Conservation (phyloP, 345 rosid genomes). For the Microthlaspi erraticum region DNA sequence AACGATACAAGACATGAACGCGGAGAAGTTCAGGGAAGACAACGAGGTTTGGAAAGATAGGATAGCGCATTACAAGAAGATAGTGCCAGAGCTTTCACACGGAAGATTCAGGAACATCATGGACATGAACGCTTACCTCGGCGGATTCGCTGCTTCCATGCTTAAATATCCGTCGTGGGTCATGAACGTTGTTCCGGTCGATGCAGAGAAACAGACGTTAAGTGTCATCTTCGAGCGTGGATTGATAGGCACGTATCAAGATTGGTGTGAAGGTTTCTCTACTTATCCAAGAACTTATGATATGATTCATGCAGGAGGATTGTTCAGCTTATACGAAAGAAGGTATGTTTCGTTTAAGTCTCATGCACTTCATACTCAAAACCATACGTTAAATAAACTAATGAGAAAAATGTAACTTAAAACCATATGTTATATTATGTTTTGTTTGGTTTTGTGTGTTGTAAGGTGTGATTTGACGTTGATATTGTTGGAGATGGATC, state of each 20-base stretch:
- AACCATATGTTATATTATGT: too few species aligned
- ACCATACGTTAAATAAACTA: not conserved
- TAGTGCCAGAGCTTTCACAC: constrained; percentile 54
- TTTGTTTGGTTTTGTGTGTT: constrained; percentile 10
- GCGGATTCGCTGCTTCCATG: constrained; percentile 88
- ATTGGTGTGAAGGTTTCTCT: constrained; percentile 98
- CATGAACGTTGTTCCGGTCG: constrained; percentile 86
- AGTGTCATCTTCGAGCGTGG: constrained; percentile 89
- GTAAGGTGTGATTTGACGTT: constrained; percentile 74
- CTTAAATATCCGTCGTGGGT: constrained; percentile 81
- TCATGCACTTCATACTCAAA: not conserved
- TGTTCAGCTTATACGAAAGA: constrained; percentile 81
- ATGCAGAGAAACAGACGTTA: constrained; percentile 74
- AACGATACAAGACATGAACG: constrained; percentile 65
- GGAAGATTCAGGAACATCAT: constrained; percentile 87
- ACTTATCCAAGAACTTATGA: constrained; percentile 98
- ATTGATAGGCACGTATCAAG: constrained; percentile 82
- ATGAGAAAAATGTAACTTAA: too few species aligned
- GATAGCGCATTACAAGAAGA: constrained; percentile 63
- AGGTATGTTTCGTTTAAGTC: constrained; percentile 48
- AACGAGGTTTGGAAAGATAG: constrained; percentile 83
- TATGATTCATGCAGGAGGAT: constrained; percentile 82
- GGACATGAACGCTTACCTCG: constrained; percentile 96
- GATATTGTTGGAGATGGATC: constrained; percentile 95
- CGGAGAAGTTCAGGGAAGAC: constrained; percentile 72